Conservation (phyloP, 345 rosid genomes). For the Boechera divaricarpa region DNA sequence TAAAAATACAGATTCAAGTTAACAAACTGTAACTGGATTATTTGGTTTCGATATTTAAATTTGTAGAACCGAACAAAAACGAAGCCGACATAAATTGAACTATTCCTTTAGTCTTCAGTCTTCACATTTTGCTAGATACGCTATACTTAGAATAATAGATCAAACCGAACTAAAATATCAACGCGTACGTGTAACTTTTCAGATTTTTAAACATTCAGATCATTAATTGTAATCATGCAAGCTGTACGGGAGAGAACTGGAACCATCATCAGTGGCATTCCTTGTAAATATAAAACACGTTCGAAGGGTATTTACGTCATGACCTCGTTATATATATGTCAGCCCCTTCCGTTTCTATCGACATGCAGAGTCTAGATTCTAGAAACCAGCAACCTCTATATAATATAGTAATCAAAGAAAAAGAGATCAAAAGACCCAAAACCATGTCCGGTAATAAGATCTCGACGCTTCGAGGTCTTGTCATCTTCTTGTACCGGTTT, state of each 20-base stretch:
- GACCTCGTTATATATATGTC: conserved; percentile 30
- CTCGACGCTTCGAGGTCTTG: conserved; percentile 50
- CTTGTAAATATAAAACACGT: conserved; percentile 27
- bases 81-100: not conserved
- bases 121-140: not conserved
- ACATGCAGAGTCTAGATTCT: conserved; percentile 45
- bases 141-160: not conserved
- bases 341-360: conserved; percentile 22
- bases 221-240: conserved; percentile 31
- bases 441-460: conserved; percentile 46
- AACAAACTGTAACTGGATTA: not conserved
- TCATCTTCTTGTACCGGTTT: conserved; percentile 54
- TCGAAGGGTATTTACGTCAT: conserved; percentile 36
- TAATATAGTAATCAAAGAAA: not conserved
- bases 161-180: conserved; percentile 9
- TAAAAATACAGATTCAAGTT: not conserved
- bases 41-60: not conserved
- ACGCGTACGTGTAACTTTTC: conserved; percentile 34
- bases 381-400: conserved; percentile 26
- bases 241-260: conserved; percentile 25
- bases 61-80: not conserved
- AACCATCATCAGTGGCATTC: conserved; percentile 34
- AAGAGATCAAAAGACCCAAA: conserved; percentile 19
- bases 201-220: conserved; percentile 19
- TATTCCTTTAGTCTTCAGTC: not conserved